Conservation (phyloP, 108 stramenopile genomes). For the Fragilariopsis cylindrus region DNA sequence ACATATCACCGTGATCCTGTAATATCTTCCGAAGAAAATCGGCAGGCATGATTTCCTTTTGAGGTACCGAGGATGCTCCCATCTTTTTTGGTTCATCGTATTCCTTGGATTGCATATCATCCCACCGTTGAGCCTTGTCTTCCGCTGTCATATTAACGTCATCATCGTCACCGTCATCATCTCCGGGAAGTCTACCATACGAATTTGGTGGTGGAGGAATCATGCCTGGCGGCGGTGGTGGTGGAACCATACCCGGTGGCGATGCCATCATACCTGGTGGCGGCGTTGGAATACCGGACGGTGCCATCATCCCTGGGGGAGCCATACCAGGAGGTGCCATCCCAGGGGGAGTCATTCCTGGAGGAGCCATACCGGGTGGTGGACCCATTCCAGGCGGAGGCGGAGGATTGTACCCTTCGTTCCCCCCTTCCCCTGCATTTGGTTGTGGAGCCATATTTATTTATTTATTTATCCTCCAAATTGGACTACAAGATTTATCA, state of each 20-base stretch:
- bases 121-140: constrained; percentile 87
- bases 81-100: constrained; percentile 74
- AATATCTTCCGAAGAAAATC: constrained; percentile 97
- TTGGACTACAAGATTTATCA: no score
- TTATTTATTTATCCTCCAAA: background rate
- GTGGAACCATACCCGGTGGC: constrained; percentile 38
- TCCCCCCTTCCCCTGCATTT: background rate
- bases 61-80: constrained; percentile 68
- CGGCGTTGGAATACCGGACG: constrained; percentile 30
- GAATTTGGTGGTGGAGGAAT: constrained; percentile 42
- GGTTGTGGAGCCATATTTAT: background rate
- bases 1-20: constrained; percentile 99
- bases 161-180: constrained; percentile 17
- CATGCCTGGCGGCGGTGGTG: constrained; percentile 55
- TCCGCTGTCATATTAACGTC: constrained; percentile 48
- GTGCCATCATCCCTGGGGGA: constrained; percentile 61
- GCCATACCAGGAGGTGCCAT: constrained; percentile 51
- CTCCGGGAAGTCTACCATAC: constrained; percentile 21
- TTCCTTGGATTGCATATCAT: constrained; percentile 73
- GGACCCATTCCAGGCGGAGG: constrained; percentile 41
- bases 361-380: constrained; percentile 54
- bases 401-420: constrained; percentile 9
- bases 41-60: constrained; percentile 90
- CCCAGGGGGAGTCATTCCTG: constrained; percentile 41
- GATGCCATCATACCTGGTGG: constrained; percentile 56